Percentiles rank a stretch among this genome's conserved stretches.
Evolutionary conservation across 805 yeast genomes (phyloP).

Genomic region (Sugiyamaella qingdaonensis): DNA sequence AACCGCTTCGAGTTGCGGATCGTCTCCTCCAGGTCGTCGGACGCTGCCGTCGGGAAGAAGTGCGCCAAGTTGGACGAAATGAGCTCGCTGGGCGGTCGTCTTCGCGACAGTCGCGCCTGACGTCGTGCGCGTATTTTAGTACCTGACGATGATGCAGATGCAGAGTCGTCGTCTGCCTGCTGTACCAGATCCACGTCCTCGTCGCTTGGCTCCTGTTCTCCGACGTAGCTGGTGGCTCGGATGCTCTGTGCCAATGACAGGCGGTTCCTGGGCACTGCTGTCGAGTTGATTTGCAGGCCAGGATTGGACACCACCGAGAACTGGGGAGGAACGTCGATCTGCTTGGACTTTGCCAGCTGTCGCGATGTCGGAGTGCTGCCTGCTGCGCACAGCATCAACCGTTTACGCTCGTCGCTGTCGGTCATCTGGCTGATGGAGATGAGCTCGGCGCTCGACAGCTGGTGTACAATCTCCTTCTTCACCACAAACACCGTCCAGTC

Average conservation of each 20-base stretch:
- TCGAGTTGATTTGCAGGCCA: neutral
- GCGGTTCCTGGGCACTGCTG: neutral
- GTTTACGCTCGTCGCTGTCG: conserved; percentile 62
- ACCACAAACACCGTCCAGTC: conserved; percentile 49
- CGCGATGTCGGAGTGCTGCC: conserved; percentile 52
- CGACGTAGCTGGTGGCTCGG: neutral
- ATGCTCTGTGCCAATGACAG: conserved; percentile 8
- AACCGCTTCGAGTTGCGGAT: conserved; percentile 79
- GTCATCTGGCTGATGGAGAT: conserved; percentile 78
- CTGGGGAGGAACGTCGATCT: conserved; percentile 12
- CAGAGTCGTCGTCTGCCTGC: neutral
- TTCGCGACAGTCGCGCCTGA: conserved; percentile 43
- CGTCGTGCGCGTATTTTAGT: conserved; percentile 9
- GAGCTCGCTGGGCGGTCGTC: conserved; percentile 88
- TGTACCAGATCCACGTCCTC: neutral
- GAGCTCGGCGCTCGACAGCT: conserved; percentile 70
- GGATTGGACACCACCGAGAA: neutral
- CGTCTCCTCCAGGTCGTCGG: conserved; percentile 68
- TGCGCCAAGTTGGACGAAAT: conserved; percentile 86
- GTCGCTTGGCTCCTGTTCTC: neutral
- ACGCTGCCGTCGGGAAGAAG: conserved; percentile 82
- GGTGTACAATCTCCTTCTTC: conserved; percentile 42
- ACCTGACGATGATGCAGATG: neutral
- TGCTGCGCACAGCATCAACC: conserved; percentile 63
- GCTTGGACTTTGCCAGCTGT: conserved; percentile 29